Percentiles rank a stretch among this genome's conserved stretches.
Evolutionary conservation across 2,329 filamentous ascomycete genomes (phyloP).

Genomic region (Herpomyces periplanetae): DNA sequence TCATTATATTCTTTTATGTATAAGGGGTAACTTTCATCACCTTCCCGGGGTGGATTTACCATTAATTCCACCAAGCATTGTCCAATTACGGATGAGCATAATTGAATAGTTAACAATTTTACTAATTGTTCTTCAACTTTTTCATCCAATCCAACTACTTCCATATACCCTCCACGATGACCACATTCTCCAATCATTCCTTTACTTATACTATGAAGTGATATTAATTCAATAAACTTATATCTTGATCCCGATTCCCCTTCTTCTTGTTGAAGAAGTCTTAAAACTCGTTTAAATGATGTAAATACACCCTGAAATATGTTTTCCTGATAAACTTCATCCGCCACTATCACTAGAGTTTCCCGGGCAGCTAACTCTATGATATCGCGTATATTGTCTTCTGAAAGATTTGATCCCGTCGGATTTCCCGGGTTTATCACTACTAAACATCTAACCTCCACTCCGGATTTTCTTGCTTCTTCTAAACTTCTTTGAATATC

Average conservation of each 20-base stretch:
- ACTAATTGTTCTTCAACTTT: conserved; percentile 74
- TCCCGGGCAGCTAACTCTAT: conserved; percentile 52
- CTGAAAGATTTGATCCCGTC: conserved; percentile 47
- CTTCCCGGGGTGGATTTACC: conserved; percentile 64
- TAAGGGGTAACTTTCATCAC: conserved; percentile 42
- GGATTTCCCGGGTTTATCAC: conserved; percentile 97
- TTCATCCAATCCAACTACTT: conserved; percentile 55
- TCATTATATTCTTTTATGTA: conserved; percentile 51
- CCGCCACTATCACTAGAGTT: conserved; percentile 56
- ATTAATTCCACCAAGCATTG: conserved; percentile 91
- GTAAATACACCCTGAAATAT: conserved; percentile 77
- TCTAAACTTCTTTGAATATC: conserved; percentile 31
- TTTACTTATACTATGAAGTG: conserved; percentile 74
- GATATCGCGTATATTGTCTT: conserved; percentile 42
- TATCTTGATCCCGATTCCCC: conserved; percentile 23
- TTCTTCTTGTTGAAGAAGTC: conserved; percentile 28
- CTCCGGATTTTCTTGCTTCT: conserved; percentile 32
- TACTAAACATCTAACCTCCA: conserved; percentile 63
- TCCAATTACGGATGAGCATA: conserved; percentile 74
- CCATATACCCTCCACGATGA: conserved; percentile 87
- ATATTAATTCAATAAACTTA: conserved; percentile 53
- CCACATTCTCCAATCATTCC: conserved; percentile 97
- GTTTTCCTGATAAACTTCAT: conserved; percentile 98
- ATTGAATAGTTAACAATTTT: conserved; percentile 89
- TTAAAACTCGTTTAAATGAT: conserved; percentile 67